Percentiles rank a stretch among this genome's conserved stretches.
phyloP scores from a whole-genome alignment of 768 basidiomycete genomes.

The Cystofilobasidium bisporidii region DNA sequence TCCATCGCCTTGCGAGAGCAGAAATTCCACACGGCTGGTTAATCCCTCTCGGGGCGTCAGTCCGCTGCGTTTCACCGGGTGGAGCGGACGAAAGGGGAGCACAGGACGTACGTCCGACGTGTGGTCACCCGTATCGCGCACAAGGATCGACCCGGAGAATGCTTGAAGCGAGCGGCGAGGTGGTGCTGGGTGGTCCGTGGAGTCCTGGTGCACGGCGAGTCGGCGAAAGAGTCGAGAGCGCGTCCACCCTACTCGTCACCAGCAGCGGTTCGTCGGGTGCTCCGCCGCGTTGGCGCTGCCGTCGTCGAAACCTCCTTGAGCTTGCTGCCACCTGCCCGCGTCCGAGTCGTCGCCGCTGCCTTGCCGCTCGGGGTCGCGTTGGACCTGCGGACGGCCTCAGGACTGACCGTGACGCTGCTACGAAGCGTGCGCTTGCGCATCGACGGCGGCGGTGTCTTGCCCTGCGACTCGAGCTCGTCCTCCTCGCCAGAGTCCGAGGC shows the following conservation, averaged over 20 bases:
- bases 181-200: too few species aligned
- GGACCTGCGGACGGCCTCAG: not conserved
- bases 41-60: too few species aligned
- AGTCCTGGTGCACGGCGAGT: too few species aligned
- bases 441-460: constrained; percentile 4
- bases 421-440: not conserved
- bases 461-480: not conserved
- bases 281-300: not conserved
- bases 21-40: too few species aligned
- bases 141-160: too few species aligned
- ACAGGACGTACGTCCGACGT: too few species aligned
- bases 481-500: not conserved
- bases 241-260: not conserved
- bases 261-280: not conserved
- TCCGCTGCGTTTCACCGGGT: too few species aligned
- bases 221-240: not conserved
- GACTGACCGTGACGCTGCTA: constrained; percentile 2
- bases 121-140: too few species aligned
- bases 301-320: not conserved
- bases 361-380: not conserved
- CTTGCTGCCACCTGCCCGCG: constrained; percentile 1
- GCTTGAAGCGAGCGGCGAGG: too few species aligned
- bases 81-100: too few species aligned
- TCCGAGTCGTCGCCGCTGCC: too few species aligned
- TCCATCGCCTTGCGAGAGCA: too few species aligned